Evolutionary conservation across 805 yeast genomes (phyloP).

Genomic region (Candida manassasensis): DNA sequence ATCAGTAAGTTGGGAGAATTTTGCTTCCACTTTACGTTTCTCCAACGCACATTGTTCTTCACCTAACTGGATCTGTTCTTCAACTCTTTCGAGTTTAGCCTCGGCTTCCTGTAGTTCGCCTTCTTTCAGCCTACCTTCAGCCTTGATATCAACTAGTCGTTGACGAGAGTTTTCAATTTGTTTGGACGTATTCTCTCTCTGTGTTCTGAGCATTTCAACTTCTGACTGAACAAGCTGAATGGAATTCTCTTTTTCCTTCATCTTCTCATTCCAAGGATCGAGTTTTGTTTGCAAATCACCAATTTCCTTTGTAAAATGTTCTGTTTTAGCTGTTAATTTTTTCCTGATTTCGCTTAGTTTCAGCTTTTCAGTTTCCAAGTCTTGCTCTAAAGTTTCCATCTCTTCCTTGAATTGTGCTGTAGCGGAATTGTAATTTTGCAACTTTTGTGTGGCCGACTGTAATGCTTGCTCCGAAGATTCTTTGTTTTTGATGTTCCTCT

Average conservation of each 20-base stretch:
- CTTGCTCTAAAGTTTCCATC: conserved; percentile 37
- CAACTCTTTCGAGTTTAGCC: conserved; percentile 44
- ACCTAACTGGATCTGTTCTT: conserved; percentile 55
- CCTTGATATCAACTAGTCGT: conserved; percentile 41
- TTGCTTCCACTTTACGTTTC: conserved; percentile 42
- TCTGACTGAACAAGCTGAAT: conserved; percentile 62
- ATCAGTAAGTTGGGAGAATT: conserved; percentile 48
- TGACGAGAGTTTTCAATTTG: conserved; percentile 43
- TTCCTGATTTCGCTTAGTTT: conserved; percentile 60
- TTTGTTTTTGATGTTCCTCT: conserved; percentile 54
- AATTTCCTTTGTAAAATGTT: conserved; percentile 60
- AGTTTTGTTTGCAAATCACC: conserved; percentile 57
- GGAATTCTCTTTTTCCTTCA: conserved; percentile 59
- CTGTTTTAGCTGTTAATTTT: conserved; percentile 70
- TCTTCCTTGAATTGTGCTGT: conserved; percentile 42
- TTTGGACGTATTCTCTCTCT: conserved; percentile 37
- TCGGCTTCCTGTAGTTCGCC: conserved; percentile 41
- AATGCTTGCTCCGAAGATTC: conserved; percentile 43
- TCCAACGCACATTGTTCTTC: conserved; percentile 52
- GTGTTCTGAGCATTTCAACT: conserved; percentile 52
- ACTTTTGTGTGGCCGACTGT: conserved; percentile 41
- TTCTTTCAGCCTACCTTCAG: conserved; percentile 48
- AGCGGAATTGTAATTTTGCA: conserved; percentile 43
- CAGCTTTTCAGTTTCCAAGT: conserved; percentile 49
- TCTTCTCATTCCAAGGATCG: conserved; percentile 77